phyloP scores from a whole-genome alignment of 371 early-diverging fungal genomes.

The Actinomucor elegans region DNA sequence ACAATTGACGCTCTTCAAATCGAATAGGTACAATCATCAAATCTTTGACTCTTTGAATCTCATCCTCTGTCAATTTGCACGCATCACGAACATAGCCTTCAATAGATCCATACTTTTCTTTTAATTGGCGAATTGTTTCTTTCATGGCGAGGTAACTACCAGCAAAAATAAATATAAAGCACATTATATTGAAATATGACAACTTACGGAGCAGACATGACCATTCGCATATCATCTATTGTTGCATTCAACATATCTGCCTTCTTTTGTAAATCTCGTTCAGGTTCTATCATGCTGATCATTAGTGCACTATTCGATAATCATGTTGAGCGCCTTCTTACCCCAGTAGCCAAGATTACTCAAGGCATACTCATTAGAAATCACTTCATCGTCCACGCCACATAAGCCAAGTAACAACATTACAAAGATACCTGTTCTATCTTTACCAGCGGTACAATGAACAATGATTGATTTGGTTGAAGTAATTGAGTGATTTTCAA shows the following conservation, averaged over 20 bases:
- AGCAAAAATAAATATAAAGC: neutral
- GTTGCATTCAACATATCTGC: constrained; percentile 32
- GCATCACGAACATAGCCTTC: constrained; percentile 29
- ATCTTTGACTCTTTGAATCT: constrained; percentile 34
- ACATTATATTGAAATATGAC: neutral
- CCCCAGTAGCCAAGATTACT: constrained; percentile 56
- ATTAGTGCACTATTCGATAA: too few species aligned
- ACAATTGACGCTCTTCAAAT: constrained; percentile 46
- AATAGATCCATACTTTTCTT: constrained; percentile 28
- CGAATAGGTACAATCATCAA: constrained; percentile 46
- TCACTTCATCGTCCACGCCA: constrained; percentile 72
- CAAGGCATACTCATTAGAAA: constrained; percentile 77
- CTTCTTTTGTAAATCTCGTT: constrained; percentile 35
- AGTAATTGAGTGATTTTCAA: constrained; percentile 50
- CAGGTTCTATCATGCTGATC: constrained; percentile 32
- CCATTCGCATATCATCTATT: constrained; percentile 40
- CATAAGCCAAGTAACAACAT: constrained; percentile 71
- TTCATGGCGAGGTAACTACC: constrained; percentile 44
- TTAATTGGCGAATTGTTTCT: constrained; percentile 33
- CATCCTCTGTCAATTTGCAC: constrained; percentile 34
- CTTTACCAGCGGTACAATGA: constrained; percentile 91
- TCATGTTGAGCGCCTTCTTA: too few species aligned
- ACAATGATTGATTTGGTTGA: constrained; percentile 62
- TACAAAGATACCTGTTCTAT: constrained; percentile 81
- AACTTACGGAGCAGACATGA: constrained; percentile 52